Conservation (phyloP, 192 early-diverging fungal genomes). For the Fimicolochytrium jonesii region DNA sequence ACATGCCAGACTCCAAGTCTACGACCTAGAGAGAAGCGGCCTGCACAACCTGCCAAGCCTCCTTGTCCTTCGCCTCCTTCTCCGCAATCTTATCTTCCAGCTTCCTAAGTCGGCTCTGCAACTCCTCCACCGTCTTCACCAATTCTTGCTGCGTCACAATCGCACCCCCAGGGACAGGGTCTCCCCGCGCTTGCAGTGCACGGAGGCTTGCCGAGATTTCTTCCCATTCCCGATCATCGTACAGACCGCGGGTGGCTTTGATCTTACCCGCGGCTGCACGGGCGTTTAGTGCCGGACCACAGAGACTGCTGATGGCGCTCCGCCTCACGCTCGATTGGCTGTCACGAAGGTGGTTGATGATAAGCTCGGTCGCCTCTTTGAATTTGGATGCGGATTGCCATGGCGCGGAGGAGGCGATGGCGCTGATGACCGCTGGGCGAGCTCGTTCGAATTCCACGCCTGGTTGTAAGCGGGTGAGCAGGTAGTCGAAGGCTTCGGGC, state of each 20-base stretch:
- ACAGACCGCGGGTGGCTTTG: not conserved
- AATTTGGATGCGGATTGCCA: constrained; percentile 13
- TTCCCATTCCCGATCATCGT: constrained; percentile 17
- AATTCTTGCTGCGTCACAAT: constrained; percentile 1
- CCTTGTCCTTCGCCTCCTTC: constrained; percentile 29
- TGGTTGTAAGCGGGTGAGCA: constrained; percentile 16
- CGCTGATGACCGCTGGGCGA: constrained; percentile 19
- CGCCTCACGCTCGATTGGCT: not conserved
- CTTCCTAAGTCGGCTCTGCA: constrained; percentile 31
- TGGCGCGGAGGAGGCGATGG: constrained; percentile 6
- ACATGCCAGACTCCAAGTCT: too few species aligned
- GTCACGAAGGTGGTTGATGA: constrained; percentile 19
- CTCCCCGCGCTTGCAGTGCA: not conserved
- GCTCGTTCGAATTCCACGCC: constrained; percentile 19
- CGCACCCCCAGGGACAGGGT: not conserved
- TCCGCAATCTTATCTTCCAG: constrained; percentile 23
- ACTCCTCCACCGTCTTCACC: constrained; percentile 24
- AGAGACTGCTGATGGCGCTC: constrained; percentile 10
- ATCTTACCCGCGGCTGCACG: not conserved
- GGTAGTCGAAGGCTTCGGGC: constrained; percentile 34
- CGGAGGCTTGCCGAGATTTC: constrained; percentile 5
- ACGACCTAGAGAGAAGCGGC: too few species aligned
- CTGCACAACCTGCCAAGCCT: too few species aligned
- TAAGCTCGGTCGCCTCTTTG: constrained; percentile 1
- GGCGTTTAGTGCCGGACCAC: constrained; percentile 3